Evolutionary conservation across 176 grass and related monocot genomes (phyloP), one percentile per base, ranked within the genome.

Genomic region (Musa beccarii): DNA sequence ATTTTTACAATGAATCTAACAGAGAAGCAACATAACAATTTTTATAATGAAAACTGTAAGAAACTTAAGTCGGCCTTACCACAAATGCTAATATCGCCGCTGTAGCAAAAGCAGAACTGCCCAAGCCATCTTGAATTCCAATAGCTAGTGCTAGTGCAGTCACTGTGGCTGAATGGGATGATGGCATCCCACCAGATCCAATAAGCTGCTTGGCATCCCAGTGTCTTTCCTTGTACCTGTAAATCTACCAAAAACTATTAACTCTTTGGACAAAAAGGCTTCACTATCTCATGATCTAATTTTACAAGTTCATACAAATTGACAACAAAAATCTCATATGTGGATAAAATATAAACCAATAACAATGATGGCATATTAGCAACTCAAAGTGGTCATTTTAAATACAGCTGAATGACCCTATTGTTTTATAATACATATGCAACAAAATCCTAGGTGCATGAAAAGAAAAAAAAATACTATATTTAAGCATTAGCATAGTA

Each of bases 131-230:
- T 86, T 94, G 80, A 13, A 99, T 84, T 82, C 88, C 95, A 25
- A 89, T 79, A 82, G 88, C 81, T 62, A 87, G 81, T 51, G 95
- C 88, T 83, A 99, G 88, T 68, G 95, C 95, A 80, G 88, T 87
- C 23, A 92, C 95, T 26, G 91, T 99, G 69, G 90, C 90, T 20
- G 90, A 99, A 76, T 99, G 95, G 55, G 95, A 99, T 43, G 95
- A 99, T 74, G 95, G 90, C 95, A 99, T 99, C 21, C 95, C 95
- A 52, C 95, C 95, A 71, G 95, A 89, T 76, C 88, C 88, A 84
- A 99, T 86, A 71, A 99, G 82, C 74, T 89, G 90, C 51, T 81
- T 91, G 26, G 81, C 90, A 86, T 99, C 91, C 95, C 95, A 99
- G 49, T 75, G 89, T 23, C 82, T 87, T 72, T 94, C 95, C 70